A percentile compares a stretch with the other conserved stretches of the same genome.
phyloP scores from a whole-genome alignment of 108 stramenopile genomes.

The Fragilariopsis cylindrus region DNA sequence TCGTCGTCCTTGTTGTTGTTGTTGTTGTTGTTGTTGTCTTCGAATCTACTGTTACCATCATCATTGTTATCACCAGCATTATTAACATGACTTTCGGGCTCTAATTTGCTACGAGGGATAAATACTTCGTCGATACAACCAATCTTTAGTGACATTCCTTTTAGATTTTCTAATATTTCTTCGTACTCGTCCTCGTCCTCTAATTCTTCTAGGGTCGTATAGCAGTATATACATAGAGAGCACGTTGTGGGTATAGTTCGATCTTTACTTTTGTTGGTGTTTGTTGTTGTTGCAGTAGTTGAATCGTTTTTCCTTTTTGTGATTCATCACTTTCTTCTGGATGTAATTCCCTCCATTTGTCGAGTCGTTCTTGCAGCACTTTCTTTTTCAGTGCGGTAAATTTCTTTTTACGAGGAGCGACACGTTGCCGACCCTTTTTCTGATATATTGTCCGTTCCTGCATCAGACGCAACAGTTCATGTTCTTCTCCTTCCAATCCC shows the following conservation, averaged over 20 bases:
- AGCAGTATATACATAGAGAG: constrained; percentile 53
- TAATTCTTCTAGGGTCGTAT: constrained; percentile 55
- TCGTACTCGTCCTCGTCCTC: constrained; percentile 82
- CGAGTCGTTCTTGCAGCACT: constrained; percentile 76
- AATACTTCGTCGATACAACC: constrained; percentile 53
- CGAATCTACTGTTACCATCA: no score
- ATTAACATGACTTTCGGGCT: background rate
- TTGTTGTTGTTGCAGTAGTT: background rate
- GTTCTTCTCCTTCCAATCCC: constrained; percentile 28
- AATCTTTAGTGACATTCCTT: constrained; percentile 63
- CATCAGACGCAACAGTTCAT: constrained; percentile 32
- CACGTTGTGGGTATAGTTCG: background rate
- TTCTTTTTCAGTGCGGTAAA: constrained; percentile 79
- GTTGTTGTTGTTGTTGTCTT: no score
- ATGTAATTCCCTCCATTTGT: constrained; percentile 62
- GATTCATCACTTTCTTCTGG: background rate
- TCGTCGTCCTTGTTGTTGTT: background rate
- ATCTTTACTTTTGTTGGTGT: background rate
- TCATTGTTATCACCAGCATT: background rate
- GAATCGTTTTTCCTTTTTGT: background rate
- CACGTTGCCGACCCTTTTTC: constrained; percentile 64
- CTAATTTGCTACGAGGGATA: constrained; percentile 42
- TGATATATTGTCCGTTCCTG: constrained; percentile 33
- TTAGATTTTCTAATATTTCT: constrained; percentile 66
- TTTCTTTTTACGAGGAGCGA: constrained; percentile 72